Conservation (phyloP, 352 stramenopile genomes). For the Globisporangium polare region DNA sequence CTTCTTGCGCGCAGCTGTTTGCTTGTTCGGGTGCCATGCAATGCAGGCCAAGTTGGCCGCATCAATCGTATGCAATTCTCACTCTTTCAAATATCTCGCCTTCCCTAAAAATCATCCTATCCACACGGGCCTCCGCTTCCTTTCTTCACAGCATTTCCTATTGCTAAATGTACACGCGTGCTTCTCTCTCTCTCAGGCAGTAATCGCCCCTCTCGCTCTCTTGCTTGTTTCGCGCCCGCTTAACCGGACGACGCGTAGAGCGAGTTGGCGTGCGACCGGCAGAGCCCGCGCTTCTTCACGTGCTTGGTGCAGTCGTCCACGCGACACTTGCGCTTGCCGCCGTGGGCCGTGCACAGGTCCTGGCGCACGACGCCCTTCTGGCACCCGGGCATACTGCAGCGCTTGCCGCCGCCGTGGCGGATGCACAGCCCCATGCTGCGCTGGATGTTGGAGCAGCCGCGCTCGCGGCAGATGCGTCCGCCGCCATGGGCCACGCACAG, state of each 20-base stretch:
- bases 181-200: no score
- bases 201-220: no score
- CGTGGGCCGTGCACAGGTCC: conserved; percentile 83
- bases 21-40: no score
- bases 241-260: conserved; percentile 27
- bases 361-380: conserved; percentile 85
- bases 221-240: neutral
- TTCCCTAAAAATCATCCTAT: no score
- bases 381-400: conserved; percentile 73
- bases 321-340: conserved; percentile 80
- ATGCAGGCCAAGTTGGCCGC: no score
- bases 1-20: no score
- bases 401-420: conserved; percentile 80
- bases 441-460: conserved; percentile 83
- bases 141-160: no score
- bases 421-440: conserved; percentile 87
- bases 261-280: conserved; percentile 72
- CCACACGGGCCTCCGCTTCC: no score
- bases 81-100: no score
- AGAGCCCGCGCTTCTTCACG: conserved; percentile 84
- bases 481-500: conserved; percentile 82
- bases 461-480: conserved; percentile 72
- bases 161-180: neutral
- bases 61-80: no score
- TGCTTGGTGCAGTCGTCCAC: conserved; percentile 81